phyloP scores from a whole-genome alignment of 768 basidiomycete genomes.

The Suillus sp. region DNA sequence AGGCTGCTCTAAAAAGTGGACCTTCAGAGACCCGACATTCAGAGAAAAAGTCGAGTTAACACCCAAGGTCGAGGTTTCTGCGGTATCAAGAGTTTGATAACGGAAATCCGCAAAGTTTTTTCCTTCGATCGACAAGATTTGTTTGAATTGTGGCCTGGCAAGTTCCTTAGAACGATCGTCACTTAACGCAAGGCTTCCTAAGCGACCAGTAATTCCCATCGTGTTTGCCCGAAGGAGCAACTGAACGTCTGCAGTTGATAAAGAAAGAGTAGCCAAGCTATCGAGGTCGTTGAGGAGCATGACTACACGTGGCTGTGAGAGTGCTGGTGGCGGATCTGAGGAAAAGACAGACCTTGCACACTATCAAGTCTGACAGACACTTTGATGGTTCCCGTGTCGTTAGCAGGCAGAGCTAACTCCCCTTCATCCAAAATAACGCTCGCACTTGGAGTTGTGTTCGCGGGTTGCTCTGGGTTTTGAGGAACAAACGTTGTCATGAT shows the following conservation, averaged over 20 bases:
- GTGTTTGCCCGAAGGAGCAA: slow-evolving; percentile 72
- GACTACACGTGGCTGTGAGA: slow-evolving; percentile 47
- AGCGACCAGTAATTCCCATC: slow-evolving; percentile 74
- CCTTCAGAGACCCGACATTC: slow-evolving; percentile 84
- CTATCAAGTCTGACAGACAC: slow-evolving; percentile 83
- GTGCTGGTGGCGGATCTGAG: background rate
- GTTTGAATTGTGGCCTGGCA: slow-evolving; percentile 70
- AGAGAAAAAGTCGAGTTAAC: slow-evolving; percentile 83
- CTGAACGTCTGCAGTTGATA: slow-evolving; percentile 88
- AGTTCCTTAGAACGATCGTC: slow-evolving; percentile 64
- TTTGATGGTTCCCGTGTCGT: slow-evolving; percentile 62
- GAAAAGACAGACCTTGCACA: slow-evolving; percentile 61
- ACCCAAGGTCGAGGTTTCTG: slow-evolving; percentile 67
- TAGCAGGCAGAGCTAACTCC: slow-evolving; percentile 10
- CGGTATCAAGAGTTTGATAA: slow-evolving; percentile 88
- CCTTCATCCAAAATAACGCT: slow-evolving; percentile 12
- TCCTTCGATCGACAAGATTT: slow-evolving; percentile 91
- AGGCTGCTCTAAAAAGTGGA: slow-evolving; percentile 89
- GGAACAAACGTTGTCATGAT: slow-evolving; percentile 96
- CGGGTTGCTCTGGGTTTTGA: slow-evolving; percentile 21
- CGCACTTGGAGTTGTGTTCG: slow-evolving; percentile 14
- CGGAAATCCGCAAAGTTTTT: slow-evolving; percentile 91
- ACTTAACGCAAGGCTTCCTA: slow-evolving; percentile 81
- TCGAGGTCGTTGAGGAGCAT: slow-evolving; percentile 69
- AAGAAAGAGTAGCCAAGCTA: slow-evolving; percentile 81